Conservation (phyloP, 768 basidiomycete species). For the Boletus tylopilopsis region DNA sequence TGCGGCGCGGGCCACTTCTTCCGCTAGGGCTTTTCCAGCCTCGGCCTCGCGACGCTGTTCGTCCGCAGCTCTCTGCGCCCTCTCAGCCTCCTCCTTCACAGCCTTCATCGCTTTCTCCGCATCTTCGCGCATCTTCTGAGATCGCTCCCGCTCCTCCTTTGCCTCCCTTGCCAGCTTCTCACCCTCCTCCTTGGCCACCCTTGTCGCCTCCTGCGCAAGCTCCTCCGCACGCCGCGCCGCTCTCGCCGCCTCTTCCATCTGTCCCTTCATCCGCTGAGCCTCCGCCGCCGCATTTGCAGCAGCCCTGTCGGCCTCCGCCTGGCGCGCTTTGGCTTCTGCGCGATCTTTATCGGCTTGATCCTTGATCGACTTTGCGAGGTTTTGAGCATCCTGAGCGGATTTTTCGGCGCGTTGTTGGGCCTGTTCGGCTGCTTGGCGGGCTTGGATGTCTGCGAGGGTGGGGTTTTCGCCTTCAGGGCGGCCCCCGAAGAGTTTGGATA, state of each 20-base stretch:
- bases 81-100: conserved; percentile 13
- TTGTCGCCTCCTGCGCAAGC: conserved; percentile 8
- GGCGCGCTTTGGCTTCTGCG: background rate
- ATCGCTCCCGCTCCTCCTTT: conserved; percentile 10
- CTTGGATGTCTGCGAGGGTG: conserved; percentile 9
- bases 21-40: conserved; percentile 14
- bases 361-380: background rate
- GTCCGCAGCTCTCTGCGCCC: conserved; percentile 11
- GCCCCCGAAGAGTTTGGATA: conserved; percentile 7
- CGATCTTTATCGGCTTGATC: conserved; percentile 12
- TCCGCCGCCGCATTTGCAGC: conserved; percentile 4
- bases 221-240: conserved; percentile 2
- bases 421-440: conserved; percentile 10
- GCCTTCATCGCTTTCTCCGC: conserved; percentile 11
- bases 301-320: conserved; percentile 9
- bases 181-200: conserved; percentile 16
- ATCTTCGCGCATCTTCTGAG: conserved; percentile 12
- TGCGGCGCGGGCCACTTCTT: conserved; percentile 9
- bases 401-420: background rate
- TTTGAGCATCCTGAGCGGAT: conserved; percentile 2
- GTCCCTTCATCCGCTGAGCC: conserved; percentile 3
- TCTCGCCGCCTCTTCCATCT: conserved; percentile 9
- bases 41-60: conserved; percentile 20
- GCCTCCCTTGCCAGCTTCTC: conserved; percentile 11
- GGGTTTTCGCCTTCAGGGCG: conserved; percentile 9